phyloP scores from a whole-genome alignment of 1,284 basidiomycete species.

The Rhizoctonia solani region DNA sequence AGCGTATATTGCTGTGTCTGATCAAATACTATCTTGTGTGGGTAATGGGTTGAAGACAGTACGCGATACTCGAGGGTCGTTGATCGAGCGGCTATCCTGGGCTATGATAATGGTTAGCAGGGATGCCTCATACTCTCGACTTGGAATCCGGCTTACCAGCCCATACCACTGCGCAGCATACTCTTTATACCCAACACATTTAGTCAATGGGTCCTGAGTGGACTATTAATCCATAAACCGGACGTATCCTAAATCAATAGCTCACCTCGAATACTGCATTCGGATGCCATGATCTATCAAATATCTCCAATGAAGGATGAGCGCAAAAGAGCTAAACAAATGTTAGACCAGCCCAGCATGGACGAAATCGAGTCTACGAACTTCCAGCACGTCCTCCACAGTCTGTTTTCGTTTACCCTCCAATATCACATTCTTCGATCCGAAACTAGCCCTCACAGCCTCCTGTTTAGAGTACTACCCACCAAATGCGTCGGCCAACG shows the following conservation, averaged over 20 bases:
- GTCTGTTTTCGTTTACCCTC: conserved; percentile 50
- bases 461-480: conserved; percentile 23
- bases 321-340: conserved; percentile 57
- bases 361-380: conserved; percentile 38
- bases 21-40: conserved; percentile 62
- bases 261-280: conserved; percentile 65
- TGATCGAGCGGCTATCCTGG: conserved; percentile 59
- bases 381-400: conserved; percentile 59
- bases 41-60: conserved; percentile 58
- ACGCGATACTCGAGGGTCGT: conserved; percentile 58
- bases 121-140: not conserved
- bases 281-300: conserved; percentile 59
- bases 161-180: conserved; percentile 66
- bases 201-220: conserved; percentile 56
- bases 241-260: conserved; percentile 26
- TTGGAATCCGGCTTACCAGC: conserved; percentile 51
- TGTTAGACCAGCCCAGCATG: not conserved
- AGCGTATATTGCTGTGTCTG: conserved; percentile 66
- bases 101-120: conserved; percentile 47
- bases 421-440: conserved; percentile 32
- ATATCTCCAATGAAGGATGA: conserved; percentile 58
- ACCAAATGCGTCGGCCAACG: not conserved
- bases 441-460: conserved; percentile 21
- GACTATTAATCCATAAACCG: not conserved
- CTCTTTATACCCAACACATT: conserved; percentile 57